Percentiles rank a stretch among this genome's conserved stretches.
phyloP scores from a whole-genome alignment of 805 yeast species.

The Wickerhamiella occidentalis region DNA sequence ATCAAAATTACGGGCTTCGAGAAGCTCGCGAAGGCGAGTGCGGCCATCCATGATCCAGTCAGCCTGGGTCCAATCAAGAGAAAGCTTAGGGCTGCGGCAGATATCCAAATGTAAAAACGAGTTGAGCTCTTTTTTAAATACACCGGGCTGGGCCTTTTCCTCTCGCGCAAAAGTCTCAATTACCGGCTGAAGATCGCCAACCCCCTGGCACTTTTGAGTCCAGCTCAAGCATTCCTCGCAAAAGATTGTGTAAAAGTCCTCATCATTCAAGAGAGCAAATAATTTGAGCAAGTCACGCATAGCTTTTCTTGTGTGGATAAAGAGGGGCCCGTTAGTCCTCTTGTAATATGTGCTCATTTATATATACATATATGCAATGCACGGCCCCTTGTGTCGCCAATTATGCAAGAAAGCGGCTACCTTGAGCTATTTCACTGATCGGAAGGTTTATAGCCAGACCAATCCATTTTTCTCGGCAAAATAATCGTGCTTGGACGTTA shows the following conservation, averaged over 20 bases:
- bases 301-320: not conserved
- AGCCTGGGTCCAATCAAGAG: conserved; percentile 11
- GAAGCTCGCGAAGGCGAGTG: conserved; percentile 6
- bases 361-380: not conserved
- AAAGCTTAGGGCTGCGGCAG: conserved; percentile 7
- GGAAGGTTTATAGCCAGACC: not conserved
- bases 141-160: conserved; percentile 8
- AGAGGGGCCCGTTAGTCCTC: not conserved
- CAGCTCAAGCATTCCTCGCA: conserved; percentile 8
- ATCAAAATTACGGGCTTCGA: conserved; percentile 6
- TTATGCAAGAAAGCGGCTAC: not conserved
- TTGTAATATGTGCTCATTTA: not conserved
- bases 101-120: conserved; percentile 4
- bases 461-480: not conserved
- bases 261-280: conserved; percentile 7
- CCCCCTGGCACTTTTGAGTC: conserved; percentile 8
- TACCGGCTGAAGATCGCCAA: conserved; percentile 4
- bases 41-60: conserved; percentile 12
- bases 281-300: conserved; percentile 11
- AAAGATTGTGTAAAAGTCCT: conserved; percentile 19
- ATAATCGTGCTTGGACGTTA: no score
- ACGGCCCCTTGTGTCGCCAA: conserved; percentile 3
- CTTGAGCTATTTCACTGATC: not conserved
- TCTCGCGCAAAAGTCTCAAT: conserved; percentile 5
- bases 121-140: conserved; percentile 4